A percentile compares a stretch with the other conserved stretches of the same genome.
phyloP scores from a whole-genome alignment of 1,284 basidiomycete species.

The Pseudozyma hubeiensis region DNA sequence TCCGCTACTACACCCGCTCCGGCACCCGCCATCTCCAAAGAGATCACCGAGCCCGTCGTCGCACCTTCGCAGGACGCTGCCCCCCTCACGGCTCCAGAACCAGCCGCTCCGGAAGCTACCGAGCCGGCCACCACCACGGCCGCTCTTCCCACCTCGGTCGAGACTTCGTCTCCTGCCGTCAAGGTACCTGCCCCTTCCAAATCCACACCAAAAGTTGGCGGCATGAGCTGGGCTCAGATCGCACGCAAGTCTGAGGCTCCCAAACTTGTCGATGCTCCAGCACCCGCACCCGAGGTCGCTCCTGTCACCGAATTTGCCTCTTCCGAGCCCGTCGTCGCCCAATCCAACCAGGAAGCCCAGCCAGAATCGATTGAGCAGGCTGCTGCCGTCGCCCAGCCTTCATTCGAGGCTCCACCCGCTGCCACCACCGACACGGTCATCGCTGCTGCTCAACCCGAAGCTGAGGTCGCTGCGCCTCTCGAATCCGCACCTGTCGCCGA shows the following conservation, averaged over 20 bases:
- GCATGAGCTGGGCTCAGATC: constrained; percentile 68
- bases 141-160: constrained; percentile 38
- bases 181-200: constrained; percentile 54
- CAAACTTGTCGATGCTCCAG: constrained; percentile 39
- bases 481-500: constrained; percentile 34
- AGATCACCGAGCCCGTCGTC: constrained; percentile 22
- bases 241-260: constrained; percentile 62
- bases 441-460: constrained; percentile 7
- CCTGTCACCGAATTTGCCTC: constrained; percentile 15
- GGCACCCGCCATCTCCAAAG: constrained; percentile 36
- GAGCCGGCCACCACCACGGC: constrained; percentile 43
- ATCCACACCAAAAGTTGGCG: constrained; percentile 30
- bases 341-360: constrained; percentile 18
- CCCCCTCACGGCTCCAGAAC: constrained; percentile 10
- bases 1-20: constrained; percentile 33
- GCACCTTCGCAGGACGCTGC: constrained; percentile 22
- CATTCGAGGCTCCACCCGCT: constrained; percentile 12
- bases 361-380: constrained; percentile 12
- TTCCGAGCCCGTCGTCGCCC: constrained; percentile 15
- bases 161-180: constrained; percentile 36
- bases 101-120: constrained; percentile 21
- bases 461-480: constrained; percentile 22
- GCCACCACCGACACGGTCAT: constrained; percentile 13
- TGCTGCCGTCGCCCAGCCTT: constrained; percentile 10
- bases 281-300: constrained; percentile 9